These are phyloP conservation scores for Evernia prunastri DNA, from an alignment of 495 filamentous ascomycete species.

Conservation along the genomic window DNA sequence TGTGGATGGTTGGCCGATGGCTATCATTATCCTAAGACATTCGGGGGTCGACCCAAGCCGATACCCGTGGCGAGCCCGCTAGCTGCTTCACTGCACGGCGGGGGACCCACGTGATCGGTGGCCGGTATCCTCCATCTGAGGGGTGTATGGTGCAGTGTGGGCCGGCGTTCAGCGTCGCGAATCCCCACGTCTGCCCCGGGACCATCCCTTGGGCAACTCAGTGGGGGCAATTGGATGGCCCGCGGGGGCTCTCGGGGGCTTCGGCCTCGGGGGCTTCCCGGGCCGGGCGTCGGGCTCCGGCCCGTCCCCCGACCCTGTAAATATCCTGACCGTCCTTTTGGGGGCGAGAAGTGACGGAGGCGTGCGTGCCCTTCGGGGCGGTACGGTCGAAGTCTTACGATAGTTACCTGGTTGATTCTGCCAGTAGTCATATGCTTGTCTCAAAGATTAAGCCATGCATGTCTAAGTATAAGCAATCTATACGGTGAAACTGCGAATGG, in stretches of 20 bases:
- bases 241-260: constrained; percentile 17
- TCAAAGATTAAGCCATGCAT: constrained; percentile 71
- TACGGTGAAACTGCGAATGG: constrained; percentile 66
- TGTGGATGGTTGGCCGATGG: constrained; percentile 48
- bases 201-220: constrained; percentile 40
- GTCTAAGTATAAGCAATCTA: constrained; percentile 64
- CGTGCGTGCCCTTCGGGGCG: constrained; percentile 15
- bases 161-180: constrained; percentile 10
- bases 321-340: constrained; percentile 23
- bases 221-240: constrained; percentile 45
- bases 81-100: not conserved
- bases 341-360: constrained; percentile 21
- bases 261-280: constrained; percentile 23
- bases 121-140: constrained; percentile 37
- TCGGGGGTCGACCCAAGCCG: constrained; percentile 36
- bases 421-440: constrained; percentile 67
- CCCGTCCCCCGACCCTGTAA: constrained; percentile 21
- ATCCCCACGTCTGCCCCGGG: constrained; percentile 29
- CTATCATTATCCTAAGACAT: constrained; percentile 37
- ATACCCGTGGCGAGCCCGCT: constrained; percentile 30
- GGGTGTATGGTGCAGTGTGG: constrained; percentile 32
- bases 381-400: constrained; percentile 30
- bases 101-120: constrained; percentile 24
- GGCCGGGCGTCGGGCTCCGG: constrained; percentile 23
- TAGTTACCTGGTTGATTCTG: constrained; percentile 67